Base-by-base conservation (phyloP, 2,329 filamentous ascomycete genomes). In the Colletotrichum sp. region DNA sequence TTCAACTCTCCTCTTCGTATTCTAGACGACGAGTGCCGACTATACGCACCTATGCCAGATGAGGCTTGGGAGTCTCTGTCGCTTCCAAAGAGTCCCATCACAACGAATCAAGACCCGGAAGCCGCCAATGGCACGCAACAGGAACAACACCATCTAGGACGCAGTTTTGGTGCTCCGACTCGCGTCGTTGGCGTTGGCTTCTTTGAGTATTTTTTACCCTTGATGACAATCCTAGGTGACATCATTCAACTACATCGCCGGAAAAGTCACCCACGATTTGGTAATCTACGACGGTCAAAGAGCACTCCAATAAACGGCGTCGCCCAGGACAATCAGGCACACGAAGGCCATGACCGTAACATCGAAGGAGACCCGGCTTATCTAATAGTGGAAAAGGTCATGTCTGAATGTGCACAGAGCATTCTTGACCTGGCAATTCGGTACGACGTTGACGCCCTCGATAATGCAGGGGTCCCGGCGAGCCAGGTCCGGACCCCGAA, bases 1-100 rank as follows among this genome's bases (percentile, higher is more conserved):
- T 89, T 87, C 77, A 89, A 89, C 77, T 81, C 82, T 4, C 82
- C 84, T 4, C 80, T 89, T 6, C 82, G 82, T 24, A 84, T 90
- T 52, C 85, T 85, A 1, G 88, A 90, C 63, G 85, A 84, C 6
- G 86, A 87, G 71, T 89, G 87, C 71, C 82, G 87, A 55, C 81
- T 88, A 3, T 85, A 83, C 30, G 79, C 43, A 21, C 43, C n/a
- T 52, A 21, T 52, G 43, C 43, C 43, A 52, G 43, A 52, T 7
- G 12, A 52, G 43, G 43, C 43, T 52, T 52, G 43, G 43, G 43
- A 52, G 84, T 85, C 9, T 10, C 8, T 30, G 55, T 59, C 6
- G 16, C 5, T 59, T 59, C 8, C 26, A 59, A 16, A 26, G 5
- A 30, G 24, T 3, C 21, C 55, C 24, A 26, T 30, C 28, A 6